Evolutionary conservation across 192 early-diverging fungal genomes (phyloP), one percentile per base, ranked within the genome.

Genomic region (Coemansia sp.): DNA sequence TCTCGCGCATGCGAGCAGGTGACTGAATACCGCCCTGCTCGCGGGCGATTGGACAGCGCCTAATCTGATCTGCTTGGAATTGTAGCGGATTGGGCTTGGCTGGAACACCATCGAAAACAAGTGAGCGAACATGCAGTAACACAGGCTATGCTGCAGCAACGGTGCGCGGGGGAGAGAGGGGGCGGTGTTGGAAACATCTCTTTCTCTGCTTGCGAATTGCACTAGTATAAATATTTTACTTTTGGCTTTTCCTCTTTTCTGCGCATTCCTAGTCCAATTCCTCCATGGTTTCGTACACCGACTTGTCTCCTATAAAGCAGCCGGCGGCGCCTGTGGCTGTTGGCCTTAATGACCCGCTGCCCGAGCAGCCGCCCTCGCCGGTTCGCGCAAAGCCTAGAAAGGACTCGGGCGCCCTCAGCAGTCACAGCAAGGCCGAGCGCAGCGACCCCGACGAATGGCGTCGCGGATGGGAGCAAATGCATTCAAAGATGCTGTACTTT

Each of bases 271-370:
- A 38, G 53, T 51, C 41, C 17, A 22, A 19, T 29, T 32, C 15
- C 25, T 27, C 40, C 29, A 81, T 81, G 78, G 78, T 81, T 41
- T 81, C 78, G 15, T 81, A 81, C 39, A 74, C 78, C 24, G 78
- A 81, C 42, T 68, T 81, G 73, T 72, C 69, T 62, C 69, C 78
- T 15, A 41, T 75, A 22, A 81, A 81, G 41, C 73, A 81, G 70
- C 73, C 78, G 29, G 60, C 65, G 25, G 73, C 65, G 31, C 78
- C 78, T 11, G 73, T 81, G n/a, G 69, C 65, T 19, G 62, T 72
- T 37, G 43, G 71, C 32, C 66, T 81, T 11, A 81, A 75, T 59
- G 78, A 71, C 73, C 78, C 73, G 3, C 12, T 67, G 10, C 67
- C 67, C 10, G 64, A 47, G 4, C 59, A 59, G 32, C 46, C 11